Evolutionary conservation across 2,329 filamentous ascomycete genomes (phyloP).

Genomic region (Stagonosporopsis vannaccii): DNA sequence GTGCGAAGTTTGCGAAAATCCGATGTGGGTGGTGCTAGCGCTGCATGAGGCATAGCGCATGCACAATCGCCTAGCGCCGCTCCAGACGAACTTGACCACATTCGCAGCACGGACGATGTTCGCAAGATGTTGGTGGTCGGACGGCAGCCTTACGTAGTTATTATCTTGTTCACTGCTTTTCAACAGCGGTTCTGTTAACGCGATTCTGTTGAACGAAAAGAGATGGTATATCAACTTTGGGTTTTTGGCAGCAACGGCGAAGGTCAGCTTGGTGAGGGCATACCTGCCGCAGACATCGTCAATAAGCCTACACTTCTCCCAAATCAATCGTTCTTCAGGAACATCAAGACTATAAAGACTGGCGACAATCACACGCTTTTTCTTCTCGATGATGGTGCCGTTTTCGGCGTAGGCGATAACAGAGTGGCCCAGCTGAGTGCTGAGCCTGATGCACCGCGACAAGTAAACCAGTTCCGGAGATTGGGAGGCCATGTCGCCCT

Average conservation of each 20-base stretch:
- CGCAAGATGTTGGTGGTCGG: not conserved
- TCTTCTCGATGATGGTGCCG: constrained; percentile 63
- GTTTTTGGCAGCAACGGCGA: constrained; percentile 62
- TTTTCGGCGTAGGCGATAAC: constrained; percentile 73
- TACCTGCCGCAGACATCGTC: constrained; percentile 54
- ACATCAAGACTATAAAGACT: constrained; percentile 56
- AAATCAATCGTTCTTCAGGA: constrained; percentile 4
- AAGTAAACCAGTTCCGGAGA: not conserved
- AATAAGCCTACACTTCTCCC: constrained; percentile 24
- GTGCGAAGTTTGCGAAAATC: constrained; percentile 30
- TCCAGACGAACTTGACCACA: not conserved
- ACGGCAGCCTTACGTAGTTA: not conserved
- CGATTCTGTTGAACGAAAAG: no score
- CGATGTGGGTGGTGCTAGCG: constrained; percentile 23
- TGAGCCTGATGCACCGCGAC: not conserved
- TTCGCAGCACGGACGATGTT: not conserved
- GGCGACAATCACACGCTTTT: constrained; percentile 91
- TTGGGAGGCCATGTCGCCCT: constrained; percentile 4
- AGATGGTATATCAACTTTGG: constrained; percentile 43
- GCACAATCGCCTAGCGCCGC: constrained; percentile 6
- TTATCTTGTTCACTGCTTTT: not conserved
- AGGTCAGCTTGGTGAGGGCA: constrained; percentile 57
- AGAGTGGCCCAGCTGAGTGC: constrained; percentile 48
- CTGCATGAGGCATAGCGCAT: not conserved
- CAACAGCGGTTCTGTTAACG: not conserved